Evolutionary conservation across 1,139 yeast species (phyloP).

Genomic region (Suhomyces bolitotheri): DNA sequence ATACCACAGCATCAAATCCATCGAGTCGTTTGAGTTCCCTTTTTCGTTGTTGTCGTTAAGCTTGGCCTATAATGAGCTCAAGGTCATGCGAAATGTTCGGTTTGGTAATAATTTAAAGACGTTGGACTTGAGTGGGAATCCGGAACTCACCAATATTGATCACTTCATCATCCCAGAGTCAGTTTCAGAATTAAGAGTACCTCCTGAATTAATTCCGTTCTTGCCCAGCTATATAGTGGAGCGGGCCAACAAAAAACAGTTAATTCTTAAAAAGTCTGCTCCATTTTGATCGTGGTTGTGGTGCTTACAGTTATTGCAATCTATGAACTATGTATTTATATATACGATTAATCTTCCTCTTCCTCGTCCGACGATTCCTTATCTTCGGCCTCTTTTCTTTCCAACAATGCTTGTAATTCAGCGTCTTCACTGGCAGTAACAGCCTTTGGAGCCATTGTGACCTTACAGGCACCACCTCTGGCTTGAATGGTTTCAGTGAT

Average conservation of each 20-base stretch:
- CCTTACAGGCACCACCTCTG: conserved; percentile 84
- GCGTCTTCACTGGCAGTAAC: conserved; percentile 98
- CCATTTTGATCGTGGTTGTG: conserved; percentile 14
- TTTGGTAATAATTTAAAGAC: conserved; percentile 37
- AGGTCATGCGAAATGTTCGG: conserved; percentile 37
- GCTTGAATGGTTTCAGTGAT: conserved; percentile 68
- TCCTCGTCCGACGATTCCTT: conserved; percentile 47
- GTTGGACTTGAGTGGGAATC: conserved; percentile 47
- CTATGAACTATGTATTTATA: conserved; percentile 8
- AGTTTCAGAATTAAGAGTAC: conserved; percentile 37
- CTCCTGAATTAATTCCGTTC: conserved; percentile 37
- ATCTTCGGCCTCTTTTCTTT: conserved; percentile 51
- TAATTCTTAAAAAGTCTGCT: conserved; percentile 31
- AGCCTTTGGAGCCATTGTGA: conserved; percentile 98
- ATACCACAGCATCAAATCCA: conserved; percentile 41
- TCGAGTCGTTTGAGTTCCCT: conserved; percentile 47
- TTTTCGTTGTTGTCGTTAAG: conserved; percentile 32
- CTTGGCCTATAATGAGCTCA: conserved; percentile 43
- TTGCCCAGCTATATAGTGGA: conserved; percentile 44
- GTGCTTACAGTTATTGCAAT: conserved; percentile 7
- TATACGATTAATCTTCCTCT: conserved; percentile 32
- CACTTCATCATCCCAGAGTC: conserved; percentile 42
- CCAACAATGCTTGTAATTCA: conserved; percentile 90
- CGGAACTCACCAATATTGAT: conserved; percentile 41
- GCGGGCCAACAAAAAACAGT: conserved; percentile 40